Evolutionary conservation across 1,284 basidiomycete species (phyloP), one percentile per base, ranked within the genome.

Genomic region (Trametes polyzona): DNA sequence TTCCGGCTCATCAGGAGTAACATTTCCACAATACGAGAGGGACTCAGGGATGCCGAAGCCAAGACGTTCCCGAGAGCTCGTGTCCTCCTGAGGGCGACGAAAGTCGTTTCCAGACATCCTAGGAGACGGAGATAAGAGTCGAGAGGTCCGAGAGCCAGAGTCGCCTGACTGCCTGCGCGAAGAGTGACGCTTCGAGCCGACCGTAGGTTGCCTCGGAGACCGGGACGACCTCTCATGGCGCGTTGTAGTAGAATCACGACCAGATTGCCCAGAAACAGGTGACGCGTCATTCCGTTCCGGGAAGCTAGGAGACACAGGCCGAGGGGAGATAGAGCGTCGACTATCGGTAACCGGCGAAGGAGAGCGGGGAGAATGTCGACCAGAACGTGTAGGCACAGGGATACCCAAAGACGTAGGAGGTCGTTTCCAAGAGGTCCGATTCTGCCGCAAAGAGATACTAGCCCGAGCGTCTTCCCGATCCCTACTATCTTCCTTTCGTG

Each of bases 31-130:
- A 52, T 70, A 73, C 3, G 71, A 73, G 10, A 73, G 62, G n/a
- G 71, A 73, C n/a, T 65, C 64, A 0, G 71, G 71, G 24, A 73
- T 70, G 37, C 70, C 71, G 47, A 71, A 73, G 1, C 63, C 67
- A 8, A 67, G 56, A 32, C 70, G 53, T 35, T 73, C 71, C 8
- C 65, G 62, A 21, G 54, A 43, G 16, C 48, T 47, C 17, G 47
- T 33, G 30, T 67, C 64, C 10, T 57, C 56, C 17, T 17, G 33
- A 42, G 24, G 26, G 14, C 36, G 33, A 6, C 3, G 17, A 27
- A 19, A 26, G 32, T 35, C 8, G 43, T 32, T 21, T 30, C 24
- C 35, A 26, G 36, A 29, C 4, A 11, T 29, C 26, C 39, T 33
- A 36, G 40, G 35, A 47, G 50, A 19, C 16, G 44, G 19, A 44